These are phyloP conservation scores for Taphrina deformans DNA, from an alignment of 1,139 yeast genomes.

Conservation along the genomic window DNA sequence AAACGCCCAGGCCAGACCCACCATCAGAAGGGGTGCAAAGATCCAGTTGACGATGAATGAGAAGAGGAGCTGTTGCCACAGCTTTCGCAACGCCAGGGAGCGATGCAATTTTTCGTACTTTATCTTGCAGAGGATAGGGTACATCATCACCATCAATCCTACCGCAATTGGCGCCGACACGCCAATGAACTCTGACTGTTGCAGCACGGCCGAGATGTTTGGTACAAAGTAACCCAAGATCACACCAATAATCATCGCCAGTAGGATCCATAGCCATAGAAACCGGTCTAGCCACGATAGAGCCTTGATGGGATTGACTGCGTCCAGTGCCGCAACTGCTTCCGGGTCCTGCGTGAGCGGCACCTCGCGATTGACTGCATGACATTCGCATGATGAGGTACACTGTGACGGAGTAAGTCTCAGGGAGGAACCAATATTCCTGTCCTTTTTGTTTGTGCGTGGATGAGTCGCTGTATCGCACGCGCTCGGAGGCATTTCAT, in stretches of 20 bases:
- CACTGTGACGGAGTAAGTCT: background rate
- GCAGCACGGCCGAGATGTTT: constrained; percentile 40
- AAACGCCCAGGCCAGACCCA: constrained; percentile 58
- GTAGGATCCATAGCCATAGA: constrained; percentile 44
- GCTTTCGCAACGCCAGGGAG: constrained; percentile 41
- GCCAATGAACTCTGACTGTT: constrained; percentile 42
- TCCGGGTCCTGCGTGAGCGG: background rate
- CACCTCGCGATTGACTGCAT: background rate
- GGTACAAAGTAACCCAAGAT: constrained; percentile 45
- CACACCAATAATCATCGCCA: constrained; percentile 45
- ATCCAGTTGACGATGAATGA: constrained; percentile 58
- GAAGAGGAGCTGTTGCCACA: constrained; percentile 47
- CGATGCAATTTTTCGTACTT: constrained; percentile 51
- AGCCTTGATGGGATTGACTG: constrained; percentile 34
- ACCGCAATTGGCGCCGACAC: constrained; percentile 54
- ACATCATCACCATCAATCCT: constrained; percentile 60
- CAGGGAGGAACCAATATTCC: background rate
- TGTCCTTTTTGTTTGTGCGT: background rate
- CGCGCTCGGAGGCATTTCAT: background rate
- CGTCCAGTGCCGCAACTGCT: constrained; percentile 5
- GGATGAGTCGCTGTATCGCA: constrained; percentile 20
- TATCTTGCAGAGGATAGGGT: constrained; percentile 59
- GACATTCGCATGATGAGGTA: constrained; percentile 13
- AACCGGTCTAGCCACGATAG: constrained; percentile 41
- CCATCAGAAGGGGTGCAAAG: constrained; percentile 59